A percentile compares a stretch with the other conserved stretches of the same genome.
Conservation (phyloP, 1,284 basidiomycete species). For the Microbotryum lychnidis-dioicae region DNA sequence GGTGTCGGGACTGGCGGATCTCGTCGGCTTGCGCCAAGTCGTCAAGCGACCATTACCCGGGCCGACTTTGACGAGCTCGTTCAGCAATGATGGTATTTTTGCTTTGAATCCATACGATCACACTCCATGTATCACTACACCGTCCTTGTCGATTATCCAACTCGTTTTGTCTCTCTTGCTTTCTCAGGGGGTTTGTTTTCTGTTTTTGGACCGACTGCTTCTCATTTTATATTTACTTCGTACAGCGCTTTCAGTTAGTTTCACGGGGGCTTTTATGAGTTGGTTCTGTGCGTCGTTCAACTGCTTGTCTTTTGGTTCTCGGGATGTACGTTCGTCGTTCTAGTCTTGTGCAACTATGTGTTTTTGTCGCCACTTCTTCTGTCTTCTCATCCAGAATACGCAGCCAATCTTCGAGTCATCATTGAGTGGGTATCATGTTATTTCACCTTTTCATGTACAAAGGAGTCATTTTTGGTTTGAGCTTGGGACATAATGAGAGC, state of each 20-base stretch:
- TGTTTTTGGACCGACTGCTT: too few species aligned
- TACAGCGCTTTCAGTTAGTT: too few species aligned
- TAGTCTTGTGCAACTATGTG: too few species aligned
- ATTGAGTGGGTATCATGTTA: too few species aligned
- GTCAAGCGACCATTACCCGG: slow-evolving; percentile 1
- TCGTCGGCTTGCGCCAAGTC: background rate
- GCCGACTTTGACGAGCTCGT: background rate
- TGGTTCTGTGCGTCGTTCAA: background rate
- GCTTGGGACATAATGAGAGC: background rate
- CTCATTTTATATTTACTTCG: too few species aligned
- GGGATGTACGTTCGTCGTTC: too few species aligned
- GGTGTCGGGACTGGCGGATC: too few species aligned
- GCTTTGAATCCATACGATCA: too few species aligned
- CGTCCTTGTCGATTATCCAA: background rate
- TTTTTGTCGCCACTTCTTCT: too few species aligned
- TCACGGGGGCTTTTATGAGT: too few species aligned
- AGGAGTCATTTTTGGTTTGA: background rate
- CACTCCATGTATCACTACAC: background rate
- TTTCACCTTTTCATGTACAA: background rate
- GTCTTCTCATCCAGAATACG: too few species aligned
- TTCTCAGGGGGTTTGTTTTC: background rate
- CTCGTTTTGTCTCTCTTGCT: background rate
- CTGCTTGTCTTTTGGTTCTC: background rate
- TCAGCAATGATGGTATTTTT: background rate
- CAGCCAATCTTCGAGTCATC: too few species aligned